These are phyloP conservation scores for Oryza glaberrima DNA, from an alignment of 176 grass and related monocot species.

Conservation along the genomic window DNA sequence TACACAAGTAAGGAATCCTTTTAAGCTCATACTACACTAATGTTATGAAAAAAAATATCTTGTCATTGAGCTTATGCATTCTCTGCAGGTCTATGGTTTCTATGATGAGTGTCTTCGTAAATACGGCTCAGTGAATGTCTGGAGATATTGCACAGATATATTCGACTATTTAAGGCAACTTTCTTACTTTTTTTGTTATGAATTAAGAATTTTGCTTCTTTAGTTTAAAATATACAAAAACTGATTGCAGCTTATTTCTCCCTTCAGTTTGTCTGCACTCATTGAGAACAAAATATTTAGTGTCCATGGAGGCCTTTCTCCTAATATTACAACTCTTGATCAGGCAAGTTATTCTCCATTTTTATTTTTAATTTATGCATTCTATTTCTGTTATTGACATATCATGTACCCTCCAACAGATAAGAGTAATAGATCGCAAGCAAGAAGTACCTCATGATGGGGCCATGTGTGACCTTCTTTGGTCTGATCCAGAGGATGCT, in stretches of 20 bases:
- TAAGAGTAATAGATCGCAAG: constrained; percentile 97
- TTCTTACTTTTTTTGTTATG: constrained; percentile 33
- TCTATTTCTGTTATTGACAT: constrained; percentile 25
- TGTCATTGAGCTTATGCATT: constrained; percentile 22
- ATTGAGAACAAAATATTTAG: constrained; percentile 99
- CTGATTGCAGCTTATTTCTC: constrained; percentile 24
- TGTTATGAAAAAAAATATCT: neutral
- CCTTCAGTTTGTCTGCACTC: constrained; percentile 91
- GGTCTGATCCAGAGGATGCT: constrained; percentile 97
- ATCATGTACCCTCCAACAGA: constrained; percentile 48
- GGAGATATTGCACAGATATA: constrained; percentile 99
- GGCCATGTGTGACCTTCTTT: constrained; percentile 98
- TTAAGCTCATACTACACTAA: constrained; percentile 22
- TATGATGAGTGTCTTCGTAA: constrained; percentile 99
- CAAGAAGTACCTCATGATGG: constrained; percentile 99
- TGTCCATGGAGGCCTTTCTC: constrained; percentile 97
- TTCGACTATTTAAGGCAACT: constrained; percentile 95
- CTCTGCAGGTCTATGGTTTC: constrained; percentile 91
- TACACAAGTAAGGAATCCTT: constrained; percentile 71
- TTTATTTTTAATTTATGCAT: constrained; percentile 22
- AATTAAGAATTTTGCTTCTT: constrained; percentile 11
- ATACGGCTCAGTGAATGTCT: constrained; percentile 98
- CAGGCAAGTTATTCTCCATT: constrained; percentile 59
- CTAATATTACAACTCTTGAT: constrained; percentile 86
- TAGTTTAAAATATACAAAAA: constrained; percentile 25